Conservation (phyloP, 306 rosid species). For the Abrus precatorius region DNA sequence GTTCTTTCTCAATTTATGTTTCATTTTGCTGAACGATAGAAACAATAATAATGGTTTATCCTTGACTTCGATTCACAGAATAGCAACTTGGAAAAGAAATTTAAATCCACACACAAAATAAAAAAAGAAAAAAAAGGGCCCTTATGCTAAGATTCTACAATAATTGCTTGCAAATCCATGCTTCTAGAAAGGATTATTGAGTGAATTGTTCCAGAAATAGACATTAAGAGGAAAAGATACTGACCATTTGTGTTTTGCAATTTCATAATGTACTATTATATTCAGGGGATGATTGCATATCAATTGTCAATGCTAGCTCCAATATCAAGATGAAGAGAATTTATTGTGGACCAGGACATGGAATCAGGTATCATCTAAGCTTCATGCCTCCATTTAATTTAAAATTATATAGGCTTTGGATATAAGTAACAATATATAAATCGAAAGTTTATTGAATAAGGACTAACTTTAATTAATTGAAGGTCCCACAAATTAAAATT, state of each 20-base stretch:
- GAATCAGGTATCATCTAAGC: constrained; percentile 78
- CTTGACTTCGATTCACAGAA: constrained; percentile 23
- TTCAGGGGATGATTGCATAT: constrained; percentile 96
- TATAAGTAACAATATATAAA: too few relatives aligned
- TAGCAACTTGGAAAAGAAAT: not conserved
- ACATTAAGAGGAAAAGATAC: not conserved
- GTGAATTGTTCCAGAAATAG: constrained; percentile 1
- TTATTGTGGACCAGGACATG: constrained; percentile 97
- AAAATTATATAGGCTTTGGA: not conserved
- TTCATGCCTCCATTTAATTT: constrained; percentile 29
- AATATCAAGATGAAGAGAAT: constrained; percentile 92
- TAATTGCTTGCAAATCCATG: not conserved
- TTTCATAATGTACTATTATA: constrained; percentile 42
- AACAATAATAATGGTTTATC: not conserved
- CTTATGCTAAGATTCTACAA: not conserved
- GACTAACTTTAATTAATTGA: too few relatives aligned
- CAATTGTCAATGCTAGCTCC: constrained; percentile 95
- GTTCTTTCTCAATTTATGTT: not conserved
- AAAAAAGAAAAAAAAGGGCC: not conserved
- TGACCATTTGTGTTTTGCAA: constrained; percentile 32
- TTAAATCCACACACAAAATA: not conserved
- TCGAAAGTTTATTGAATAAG: too few relatives aligned
- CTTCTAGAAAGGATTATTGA: too few relatives aligned
- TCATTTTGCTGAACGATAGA: not conserved
- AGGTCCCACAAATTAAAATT: too few relatives aligned